Evolutionary conservation across 345 rosid genomes (phyloP).

Genomic region (Abelmoschus esculentus): DNA sequence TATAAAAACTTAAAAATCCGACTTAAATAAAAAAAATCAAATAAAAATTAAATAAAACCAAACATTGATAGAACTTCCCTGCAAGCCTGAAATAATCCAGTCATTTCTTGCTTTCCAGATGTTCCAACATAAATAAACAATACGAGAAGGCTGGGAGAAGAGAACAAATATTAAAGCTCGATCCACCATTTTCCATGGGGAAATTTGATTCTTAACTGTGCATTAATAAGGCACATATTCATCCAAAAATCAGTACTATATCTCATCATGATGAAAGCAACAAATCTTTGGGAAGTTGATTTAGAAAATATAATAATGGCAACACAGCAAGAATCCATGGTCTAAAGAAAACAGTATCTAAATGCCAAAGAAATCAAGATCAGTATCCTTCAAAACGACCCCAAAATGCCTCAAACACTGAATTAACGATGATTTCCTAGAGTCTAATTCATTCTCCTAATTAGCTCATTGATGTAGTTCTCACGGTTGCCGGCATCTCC

Average conservation of each 20-base stretch:
- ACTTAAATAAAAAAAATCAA: no score
- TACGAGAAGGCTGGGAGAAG: no score
- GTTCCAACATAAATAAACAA: no score
- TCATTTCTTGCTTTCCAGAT: no score
- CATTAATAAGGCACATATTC: not conserved
- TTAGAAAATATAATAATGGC: not conserved
- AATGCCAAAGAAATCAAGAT: not conserved
- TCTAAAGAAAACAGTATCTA: not conserved
- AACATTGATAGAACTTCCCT: no score
- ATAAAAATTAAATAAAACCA: no score
- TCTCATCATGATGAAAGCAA: not conserved
- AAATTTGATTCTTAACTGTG: not conserved
- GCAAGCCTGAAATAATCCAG: no score
- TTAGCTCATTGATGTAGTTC: constrained; percentile 63
- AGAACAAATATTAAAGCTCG: no score
- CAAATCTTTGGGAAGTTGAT: not conserved
- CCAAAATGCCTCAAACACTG: not conserved
- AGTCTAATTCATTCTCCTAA: constrained; percentile 78
- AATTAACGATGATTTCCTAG: not conserved
- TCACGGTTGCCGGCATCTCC: constrained; percentile 90
- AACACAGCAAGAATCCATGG: not conserved
- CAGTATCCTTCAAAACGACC: not conserved
- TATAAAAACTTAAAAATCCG: no score
- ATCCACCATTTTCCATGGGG: no score
- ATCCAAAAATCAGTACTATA: no score